Evolutionary conservation across 495 filamentous ascomycete species (phyloP).

Genomic region (Aspergillus conjunctus): DNA sequence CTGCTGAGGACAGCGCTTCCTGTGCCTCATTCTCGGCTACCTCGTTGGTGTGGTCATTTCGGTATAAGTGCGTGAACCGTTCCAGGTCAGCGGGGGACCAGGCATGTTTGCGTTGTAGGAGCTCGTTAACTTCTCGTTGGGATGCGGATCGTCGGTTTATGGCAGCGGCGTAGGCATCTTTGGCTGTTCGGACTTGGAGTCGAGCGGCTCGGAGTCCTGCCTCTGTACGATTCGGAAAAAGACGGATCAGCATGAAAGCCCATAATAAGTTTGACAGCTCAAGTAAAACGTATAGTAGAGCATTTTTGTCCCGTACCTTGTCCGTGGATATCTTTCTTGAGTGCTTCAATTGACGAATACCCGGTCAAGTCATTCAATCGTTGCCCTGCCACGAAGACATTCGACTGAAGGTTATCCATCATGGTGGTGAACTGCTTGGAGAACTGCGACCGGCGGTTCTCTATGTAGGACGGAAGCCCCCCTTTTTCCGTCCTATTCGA

Average conservation of each 20-base stretch:
- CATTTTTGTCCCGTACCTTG: slow-evolving; percentile 53
- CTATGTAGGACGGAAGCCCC: slow-evolving; percentile 74
- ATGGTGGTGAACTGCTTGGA: slow-evolving; percentile 72
- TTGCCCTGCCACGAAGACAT: slow-evolving; percentile 80
- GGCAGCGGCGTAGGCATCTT: slow-evolving; percentile 73
- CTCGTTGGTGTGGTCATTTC: slow-evolving; percentile 90
- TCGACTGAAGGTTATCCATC: slow-evolving; percentile 88
- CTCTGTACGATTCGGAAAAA: slow-evolving; percentile 50
- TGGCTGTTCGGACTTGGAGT: slow-evolving; percentile 64
- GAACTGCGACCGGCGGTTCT: slow-evolving; percentile 68
- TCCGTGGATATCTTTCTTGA: slow-evolving; percentile 72
- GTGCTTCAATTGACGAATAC: slow-evolving; percentile 86
- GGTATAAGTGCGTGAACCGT: slow-evolving; percentile 89
- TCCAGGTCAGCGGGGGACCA: slow-evolving; percentile 89
- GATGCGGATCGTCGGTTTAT: slow-evolving; percentile 78
- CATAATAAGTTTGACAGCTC: neutral
- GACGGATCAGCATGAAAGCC: neutral
- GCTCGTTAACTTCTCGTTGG: slow-evolving; percentile 92
- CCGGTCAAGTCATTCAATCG: slow-evolving; percentile 91
- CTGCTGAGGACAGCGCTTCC: slow-evolving; percentile 68
- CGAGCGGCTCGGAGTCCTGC: slow-evolving; percentile 62
- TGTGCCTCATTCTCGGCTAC: slow-evolving; percentile 78
- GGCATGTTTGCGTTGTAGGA: slow-evolving; percentile 89
- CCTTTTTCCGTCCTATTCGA: slow-evolving; percentile 21
- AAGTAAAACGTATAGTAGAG: neutral